Evolutionary conservation across 805 yeast species (phyloP).

Genomic region (Spathaspora hagerdaliae): DNA sequence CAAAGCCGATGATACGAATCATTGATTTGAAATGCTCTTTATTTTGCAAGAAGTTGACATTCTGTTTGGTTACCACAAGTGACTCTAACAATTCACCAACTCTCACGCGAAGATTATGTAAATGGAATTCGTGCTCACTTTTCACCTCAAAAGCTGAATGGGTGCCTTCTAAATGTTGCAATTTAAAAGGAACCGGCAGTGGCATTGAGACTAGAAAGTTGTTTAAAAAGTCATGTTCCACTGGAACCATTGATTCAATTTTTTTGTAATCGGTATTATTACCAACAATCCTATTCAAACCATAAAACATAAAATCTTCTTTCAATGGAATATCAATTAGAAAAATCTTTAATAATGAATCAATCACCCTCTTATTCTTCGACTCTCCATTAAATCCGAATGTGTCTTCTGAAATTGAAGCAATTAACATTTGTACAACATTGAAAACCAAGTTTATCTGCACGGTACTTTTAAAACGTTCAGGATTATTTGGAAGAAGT

Average conservation of each 20-base stretch:
- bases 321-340: constrained; percentile 39
- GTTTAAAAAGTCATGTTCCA: constrained; percentile 16
- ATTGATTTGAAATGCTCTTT: constrained; percentile 38
- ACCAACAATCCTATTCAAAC: constrained; percentile 53
- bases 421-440: constrained; percentile 49
- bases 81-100: constrained; percentile 50
- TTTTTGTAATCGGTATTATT: constrained; percentile 42
- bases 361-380: constrained; percentile 16
- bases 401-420: constrained; percentile 32
- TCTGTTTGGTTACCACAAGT: constrained; percentile 25
- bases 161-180: constrained; percentile 6
- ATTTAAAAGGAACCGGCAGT: constrained; percentile 22
- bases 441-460: constrained; percentile 51
- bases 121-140: constrained; percentile 38
- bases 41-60: constrained; percentile 25
- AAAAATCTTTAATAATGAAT: constrained; percentile 31
- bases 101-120: constrained; percentile 38
- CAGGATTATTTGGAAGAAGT: constrained; percentile 49
- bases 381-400: constrained; percentile 19
- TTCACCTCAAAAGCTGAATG: background rate
- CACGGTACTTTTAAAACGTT: constrained; percentile 27
- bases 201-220: constrained; percentile 21
- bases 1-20: constrained; percentile 42
- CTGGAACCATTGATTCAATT: constrained; percentile 41
- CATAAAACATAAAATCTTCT: constrained; percentile 44